Conservation (phyloP, 345 rosid genomes). For the Xanthoceras sorbifolium region DNA sequence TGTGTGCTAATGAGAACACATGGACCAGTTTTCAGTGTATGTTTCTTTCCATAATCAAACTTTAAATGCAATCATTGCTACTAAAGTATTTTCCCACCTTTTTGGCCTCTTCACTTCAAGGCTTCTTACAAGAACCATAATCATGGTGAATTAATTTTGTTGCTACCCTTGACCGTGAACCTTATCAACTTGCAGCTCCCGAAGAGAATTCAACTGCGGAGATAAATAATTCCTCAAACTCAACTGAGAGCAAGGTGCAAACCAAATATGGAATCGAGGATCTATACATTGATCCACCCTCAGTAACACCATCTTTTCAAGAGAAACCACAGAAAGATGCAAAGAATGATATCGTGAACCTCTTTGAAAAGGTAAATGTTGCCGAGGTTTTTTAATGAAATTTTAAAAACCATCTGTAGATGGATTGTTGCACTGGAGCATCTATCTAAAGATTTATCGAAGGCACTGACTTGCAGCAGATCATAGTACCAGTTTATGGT, state of each 20-base stretch:
- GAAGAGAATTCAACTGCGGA: constrained; percentile 26
- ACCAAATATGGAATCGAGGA: constrained; percentile 22
- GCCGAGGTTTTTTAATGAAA: background rate
- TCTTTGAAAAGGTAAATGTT: constrained; percentile 49
- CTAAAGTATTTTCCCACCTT: background rate
- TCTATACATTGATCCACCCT: constrained; percentile 17
- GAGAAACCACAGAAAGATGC: constrained; percentile 45
- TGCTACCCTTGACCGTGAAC: constrained; percentile 8
- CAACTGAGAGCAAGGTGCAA: constrained; percentile 27
- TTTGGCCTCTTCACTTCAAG: background rate
- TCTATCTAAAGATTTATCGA: background rate
- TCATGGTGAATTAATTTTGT: constrained; percentile 10
- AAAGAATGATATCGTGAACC: constrained; percentile 41
- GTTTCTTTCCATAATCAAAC: constrained; percentile 15
- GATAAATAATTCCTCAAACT: constrained; percentile 22
- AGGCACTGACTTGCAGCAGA: background rate
- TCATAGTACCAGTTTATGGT: background rate
- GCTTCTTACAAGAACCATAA: background rate
- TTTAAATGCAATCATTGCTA: background rate
- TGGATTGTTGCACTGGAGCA: background rate
- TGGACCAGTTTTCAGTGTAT: constrained; percentile 31
- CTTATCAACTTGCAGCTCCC: constrained; percentile 32
- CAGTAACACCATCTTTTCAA: constrained; percentile 12
- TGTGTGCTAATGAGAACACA: constrained; percentile 16
- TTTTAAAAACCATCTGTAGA: background rate